A percentile compares a stretch with the other conserved stretches of the same genome.
Evolutionary conservation across 495 filamentous ascomycete species (phyloP).

Genomic region (Talaromyces ruber): DNA sequence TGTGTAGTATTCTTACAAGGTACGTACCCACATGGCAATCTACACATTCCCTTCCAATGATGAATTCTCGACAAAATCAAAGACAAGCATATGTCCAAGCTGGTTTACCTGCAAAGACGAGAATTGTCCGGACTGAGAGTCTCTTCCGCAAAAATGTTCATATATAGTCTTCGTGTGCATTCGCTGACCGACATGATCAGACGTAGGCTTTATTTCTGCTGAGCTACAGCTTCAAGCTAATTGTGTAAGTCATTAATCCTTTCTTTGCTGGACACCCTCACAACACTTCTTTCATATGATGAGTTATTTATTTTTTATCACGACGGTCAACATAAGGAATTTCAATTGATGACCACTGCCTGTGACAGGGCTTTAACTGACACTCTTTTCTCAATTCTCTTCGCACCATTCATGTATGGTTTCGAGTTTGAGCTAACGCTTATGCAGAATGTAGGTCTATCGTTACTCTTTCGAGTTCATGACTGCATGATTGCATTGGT

Average conservation of each 20-base stretch:
- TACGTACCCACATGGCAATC: conserved; percentile 19
- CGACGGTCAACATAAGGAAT: conserved; percentile 94
- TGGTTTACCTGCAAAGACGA: conserved; percentile 40
- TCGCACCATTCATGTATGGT: not conserved
- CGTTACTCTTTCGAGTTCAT: not conserved
- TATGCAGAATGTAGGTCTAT: not conserved
- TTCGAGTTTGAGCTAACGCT: not conserved
- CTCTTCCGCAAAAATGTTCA: not conserved
- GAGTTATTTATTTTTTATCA: conserved; percentile 69
- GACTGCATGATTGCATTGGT: not conserved
- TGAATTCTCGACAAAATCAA: conserved; percentile 39
- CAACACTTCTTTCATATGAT: conserved; percentile 53
- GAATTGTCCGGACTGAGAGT: conserved; percentile 38
- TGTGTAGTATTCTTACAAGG: conserved; percentile 9
- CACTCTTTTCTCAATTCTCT: conserved; percentile 11
- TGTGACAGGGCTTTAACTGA: conserved; percentile 81
- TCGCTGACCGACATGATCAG: not conserved
- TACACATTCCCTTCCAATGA: conserved; percentile 24
- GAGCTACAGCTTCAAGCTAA: conserved; percentile 4
- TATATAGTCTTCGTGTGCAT: not conserved
- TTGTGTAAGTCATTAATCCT: conserved; percentile 12
- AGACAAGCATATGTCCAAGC: conserved; percentile 58
- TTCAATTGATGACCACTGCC: conserved; percentile 84
- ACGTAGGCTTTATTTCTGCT: not conserved
- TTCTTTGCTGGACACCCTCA: conserved; percentile 5